phyloP scores from a whole-genome alignment of 1,284 basidiomycete genomes.

The Malassezia arunalokei region DNA sequence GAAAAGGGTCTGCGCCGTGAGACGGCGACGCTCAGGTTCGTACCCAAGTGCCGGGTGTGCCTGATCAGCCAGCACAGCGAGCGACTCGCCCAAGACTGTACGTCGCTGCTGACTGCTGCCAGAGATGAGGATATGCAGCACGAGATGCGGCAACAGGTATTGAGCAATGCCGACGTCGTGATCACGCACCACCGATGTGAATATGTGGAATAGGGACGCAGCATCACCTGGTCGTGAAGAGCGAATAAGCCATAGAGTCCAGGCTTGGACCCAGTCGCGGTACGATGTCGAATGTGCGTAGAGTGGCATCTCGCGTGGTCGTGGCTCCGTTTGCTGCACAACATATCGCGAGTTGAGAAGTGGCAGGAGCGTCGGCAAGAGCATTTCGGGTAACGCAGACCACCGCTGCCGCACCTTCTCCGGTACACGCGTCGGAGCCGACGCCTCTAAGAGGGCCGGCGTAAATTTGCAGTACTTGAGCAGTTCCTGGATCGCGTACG shows the following conservation, averaged over 20 bases:
- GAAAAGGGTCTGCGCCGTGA: constrained; percentile 68
- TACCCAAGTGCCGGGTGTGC: constrained; percentile 48
- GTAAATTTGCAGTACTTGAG: constrained; percentile 78
- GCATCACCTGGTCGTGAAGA: constrained; percentile 39
- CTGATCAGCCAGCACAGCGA: constrained; percentile 75
- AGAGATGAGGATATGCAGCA: constrained; percentile 72
- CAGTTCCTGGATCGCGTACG: constrained; percentile 85
- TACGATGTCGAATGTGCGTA: constrained; percentile 68
- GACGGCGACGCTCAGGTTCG: constrained; percentile 29
- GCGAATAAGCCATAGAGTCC: constrained; percentile 71
- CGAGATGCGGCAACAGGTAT: constrained; percentile 79
- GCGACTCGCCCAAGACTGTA: constrained; percentile 64
- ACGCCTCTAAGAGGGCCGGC: constrained; percentile 53
- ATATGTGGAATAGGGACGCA: constrained; percentile 55
- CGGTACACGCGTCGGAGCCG: constrained; percentile 47
- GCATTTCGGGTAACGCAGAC: constrained; percentile 66
- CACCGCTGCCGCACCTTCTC: constrained; percentile 57
- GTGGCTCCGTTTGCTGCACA: constrained; percentile 24
- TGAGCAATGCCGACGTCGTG: constrained; percentile 84
- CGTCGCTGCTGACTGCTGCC: constrained; percentile 54
- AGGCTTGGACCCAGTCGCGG: constrained; percentile 87
- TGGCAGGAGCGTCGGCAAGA: constrained; percentile 75
- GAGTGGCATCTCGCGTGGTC: constrained; percentile 44
- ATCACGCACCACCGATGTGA: constrained; percentile 66
- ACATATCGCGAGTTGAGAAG: constrained; percentile 49